These are phyloP conservation scores for Anthracocystis setariae DNA, from an alignment of 1,284 basidiomycete genomes.

Conservation along the genomic window DNA sequence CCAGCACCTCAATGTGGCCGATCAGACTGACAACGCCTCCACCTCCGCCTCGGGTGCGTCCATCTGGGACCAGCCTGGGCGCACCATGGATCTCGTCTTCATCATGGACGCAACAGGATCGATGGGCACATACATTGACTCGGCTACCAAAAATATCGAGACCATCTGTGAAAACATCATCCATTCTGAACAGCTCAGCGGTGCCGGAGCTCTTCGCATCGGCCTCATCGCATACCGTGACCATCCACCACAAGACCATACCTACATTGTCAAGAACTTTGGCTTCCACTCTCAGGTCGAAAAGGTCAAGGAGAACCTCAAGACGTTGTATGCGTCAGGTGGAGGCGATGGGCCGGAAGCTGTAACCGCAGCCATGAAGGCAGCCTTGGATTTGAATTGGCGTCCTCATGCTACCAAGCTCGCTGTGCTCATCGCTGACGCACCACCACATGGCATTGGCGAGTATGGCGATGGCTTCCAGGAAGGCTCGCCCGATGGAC, in stretches of 20 bases:
- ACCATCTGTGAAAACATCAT: slow-evolving; percentile 95
- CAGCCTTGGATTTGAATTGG: slow-evolving; percentile 78
- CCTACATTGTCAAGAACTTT: slow-evolving; percentile 82
- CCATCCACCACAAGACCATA: slow-evolving; percentile 65
- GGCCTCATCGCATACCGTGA: slow-evolving; percentile 74
- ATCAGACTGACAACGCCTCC: slow-evolving; percentile 11
- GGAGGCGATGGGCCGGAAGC: slow-evolving; percentile 97
- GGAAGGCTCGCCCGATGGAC: slow-evolving; percentile 71
- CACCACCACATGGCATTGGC: slow-evolving; percentile 83
- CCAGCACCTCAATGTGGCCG: slow-evolving; percentile 41
- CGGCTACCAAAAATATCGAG: slow-evolving; percentile 96
- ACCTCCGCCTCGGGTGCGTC: slow-evolving; percentile 21
- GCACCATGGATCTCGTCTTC: slow-evolving; percentile 64
- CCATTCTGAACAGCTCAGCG: slow-evolving; percentile 88
- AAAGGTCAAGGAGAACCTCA: slow-evolving; percentile 85
- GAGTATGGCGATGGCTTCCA: slow-evolving; percentile 80
- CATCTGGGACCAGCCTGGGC: slow-evolving; percentile 36
- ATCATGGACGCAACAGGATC: slow-evolving; percentile 67
- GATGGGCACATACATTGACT: slow-evolving; percentile 65
- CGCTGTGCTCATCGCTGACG: slow-evolving; percentile 84
- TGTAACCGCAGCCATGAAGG: slow-evolving; percentile 90
- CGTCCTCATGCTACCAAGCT: slow-evolving; percentile 88
- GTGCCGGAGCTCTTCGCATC: slow-evolving; percentile 79
- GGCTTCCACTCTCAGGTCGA: slow-evolving; percentile 91
- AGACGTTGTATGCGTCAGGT: slow-evolving; percentile 86